Conservation (phyloP, 129 eudicot species). For the Rutidosis leptorrhynchoides region DNA sequence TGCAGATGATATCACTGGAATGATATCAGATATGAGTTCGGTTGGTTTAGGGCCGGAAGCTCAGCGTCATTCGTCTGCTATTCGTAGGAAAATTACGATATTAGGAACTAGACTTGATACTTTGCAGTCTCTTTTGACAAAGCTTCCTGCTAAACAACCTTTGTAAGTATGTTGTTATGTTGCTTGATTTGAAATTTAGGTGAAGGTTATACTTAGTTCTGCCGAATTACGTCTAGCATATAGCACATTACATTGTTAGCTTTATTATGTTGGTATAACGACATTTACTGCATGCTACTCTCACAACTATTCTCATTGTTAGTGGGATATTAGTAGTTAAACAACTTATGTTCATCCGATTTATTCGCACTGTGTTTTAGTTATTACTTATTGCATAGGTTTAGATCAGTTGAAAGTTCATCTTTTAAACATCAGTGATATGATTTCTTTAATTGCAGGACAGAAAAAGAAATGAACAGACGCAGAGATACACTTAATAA, state of each 20-base stretch:
- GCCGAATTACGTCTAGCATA: too few relatives aligned
- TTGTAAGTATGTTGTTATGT: constrained; percentile 38
- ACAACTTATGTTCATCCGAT: too few relatives aligned
- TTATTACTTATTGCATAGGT: too few relatives aligned
- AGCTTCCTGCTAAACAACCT: constrained; percentile 73
- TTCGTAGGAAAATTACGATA: constrained; percentile 69
- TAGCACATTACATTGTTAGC: too few relatives aligned
- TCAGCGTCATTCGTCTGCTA: constrained; percentile 68
- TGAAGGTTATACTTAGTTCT: too few relatives aligned
- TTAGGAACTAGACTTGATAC: constrained; percentile 75
- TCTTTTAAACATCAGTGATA: not conserved
- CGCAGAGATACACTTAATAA: constrained; percentile 74
- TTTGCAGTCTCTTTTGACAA: constrained; percentile 57
- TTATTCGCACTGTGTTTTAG: too few relatives aligned
- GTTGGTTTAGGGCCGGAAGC: constrained; percentile 65
- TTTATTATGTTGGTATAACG: too few relatives aligned
- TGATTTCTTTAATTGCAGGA: constrained; percentile 36
- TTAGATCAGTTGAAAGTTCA: too few relatives aligned
- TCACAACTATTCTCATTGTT: too few relatives aligned
- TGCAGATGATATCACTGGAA: constrained; percentile 62
- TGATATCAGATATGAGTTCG: constrained; percentile 71
- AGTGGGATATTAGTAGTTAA: too few relatives aligned
- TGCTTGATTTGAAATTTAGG: constrained; percentile 17
- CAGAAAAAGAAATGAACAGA: constrained; percentile 90
- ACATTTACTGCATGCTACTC: too few relatives aligned